These are phyloP conservation scores for Mimosa bimucronata DNA, from an alignment of 306 rosid species.

Conservation along the genomic window DNA sequence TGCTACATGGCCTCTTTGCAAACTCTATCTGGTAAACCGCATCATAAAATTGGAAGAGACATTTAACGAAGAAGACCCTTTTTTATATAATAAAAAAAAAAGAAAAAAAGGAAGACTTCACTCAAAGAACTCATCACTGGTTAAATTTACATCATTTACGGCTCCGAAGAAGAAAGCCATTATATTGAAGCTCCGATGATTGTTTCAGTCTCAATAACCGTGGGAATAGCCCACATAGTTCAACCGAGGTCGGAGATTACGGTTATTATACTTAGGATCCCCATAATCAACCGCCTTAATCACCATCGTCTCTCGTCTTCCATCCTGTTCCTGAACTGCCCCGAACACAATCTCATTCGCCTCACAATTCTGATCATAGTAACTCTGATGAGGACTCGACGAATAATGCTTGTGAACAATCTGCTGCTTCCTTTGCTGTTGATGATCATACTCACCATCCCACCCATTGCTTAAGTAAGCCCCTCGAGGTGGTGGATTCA, in stretches of 20 bases:
- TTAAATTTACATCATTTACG: slow-evolving; percentile 16
- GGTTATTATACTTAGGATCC: slow-evolving; percentile 68
- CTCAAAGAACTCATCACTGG: slow-evolving; percentile 27
- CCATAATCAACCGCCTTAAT: slow-evolving; percentile 90
- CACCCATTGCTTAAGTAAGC: slow-evolving; percentile 49
- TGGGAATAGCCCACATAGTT: slow-evolving; percentile 69
- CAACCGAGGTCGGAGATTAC: slow-evolving; percentile 71
- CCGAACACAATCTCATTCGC: slow-evolving; percentile 95
- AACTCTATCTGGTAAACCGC: no score
- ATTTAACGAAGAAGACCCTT: no score
- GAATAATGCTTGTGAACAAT: slow-evolving; percentile 69
- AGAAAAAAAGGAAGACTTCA: slow-evolving; percentile 5
- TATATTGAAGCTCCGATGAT: not conserved
- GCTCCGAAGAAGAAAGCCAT: not conserved
- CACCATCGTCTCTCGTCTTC: slow-evolving; percentile 85
- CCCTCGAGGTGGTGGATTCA: slow-evolving; percentile 48
- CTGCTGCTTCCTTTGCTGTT: slow-evolving; percentile 50
- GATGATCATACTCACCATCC: slow-evolving; percentile 52
- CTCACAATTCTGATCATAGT: slow-evolving; percentile 75
- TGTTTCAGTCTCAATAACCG: slow-evolving; percentile 42
- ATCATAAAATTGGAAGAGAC: no score
- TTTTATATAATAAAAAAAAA: not conserved
- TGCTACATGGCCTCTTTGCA: no score
- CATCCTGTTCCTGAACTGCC: slow-evolving; percentile 91
- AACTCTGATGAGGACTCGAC: slow-evolving; percentile 60